These are phyloP conservation scores for Debaryomyces hansenii DNA, from an alignment of 805 yeast genomes.

Conservation along the genomic window DNA sequence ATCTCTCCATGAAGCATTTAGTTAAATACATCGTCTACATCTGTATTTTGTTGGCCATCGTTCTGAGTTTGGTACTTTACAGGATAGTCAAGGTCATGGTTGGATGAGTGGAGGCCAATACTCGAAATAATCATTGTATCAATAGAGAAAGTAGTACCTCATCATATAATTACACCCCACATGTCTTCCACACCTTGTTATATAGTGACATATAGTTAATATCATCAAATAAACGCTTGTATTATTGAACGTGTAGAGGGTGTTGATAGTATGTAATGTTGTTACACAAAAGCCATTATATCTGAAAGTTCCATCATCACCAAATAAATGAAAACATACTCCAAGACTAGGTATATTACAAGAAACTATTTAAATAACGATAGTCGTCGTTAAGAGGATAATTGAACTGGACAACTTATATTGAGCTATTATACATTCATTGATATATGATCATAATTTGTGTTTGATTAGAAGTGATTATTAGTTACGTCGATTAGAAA, in stretches of 20 bases:
- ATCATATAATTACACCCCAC: too few species aligned
- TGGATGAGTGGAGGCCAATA: not conserved
- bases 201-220: not conserved
- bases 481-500: not conserved
- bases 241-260: too few species aligned
- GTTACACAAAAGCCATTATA: not conserved
- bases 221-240: too few species aligned
- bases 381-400: not conserved
- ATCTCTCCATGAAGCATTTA: constrained; percentile 19
- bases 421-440: not conserved
- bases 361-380: not conserved
- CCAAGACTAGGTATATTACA: not conserved
- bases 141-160: too few species aligned
- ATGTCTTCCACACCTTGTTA: not conserved
- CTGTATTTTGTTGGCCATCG: constrained; percentile 21
- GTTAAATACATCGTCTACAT: constrained; percentile 24
- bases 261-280: not conserved
- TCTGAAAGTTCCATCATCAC: not conserved
- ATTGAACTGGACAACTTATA: not conserved
- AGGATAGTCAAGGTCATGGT: constrained; percentile 25
- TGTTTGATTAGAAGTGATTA: not conserved
- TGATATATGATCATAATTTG: not conserved
- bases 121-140: too few species aligned
- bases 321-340: not conserved
- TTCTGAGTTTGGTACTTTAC: constrained; percentile 25